phyloP scores from a whole-genome alignment of 106 monocot species.

The Triglochin maritima region DNA sequence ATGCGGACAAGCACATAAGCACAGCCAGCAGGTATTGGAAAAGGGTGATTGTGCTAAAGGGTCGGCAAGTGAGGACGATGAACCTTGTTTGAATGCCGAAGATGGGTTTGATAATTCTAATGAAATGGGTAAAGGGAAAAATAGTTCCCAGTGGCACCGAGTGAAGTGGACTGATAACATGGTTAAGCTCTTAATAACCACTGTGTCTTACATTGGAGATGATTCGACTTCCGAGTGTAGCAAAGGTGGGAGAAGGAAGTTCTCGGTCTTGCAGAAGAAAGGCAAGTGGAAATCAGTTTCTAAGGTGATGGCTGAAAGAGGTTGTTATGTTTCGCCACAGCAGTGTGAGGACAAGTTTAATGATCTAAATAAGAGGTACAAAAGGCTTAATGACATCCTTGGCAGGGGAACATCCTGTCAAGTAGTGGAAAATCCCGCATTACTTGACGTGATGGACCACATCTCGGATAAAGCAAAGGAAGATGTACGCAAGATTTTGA shows the following conservation, averaged over 20 bases:
- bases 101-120: conserved; percentile 26
- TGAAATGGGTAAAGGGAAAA: conserved; percentile 38
- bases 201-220: conserved; percentile 70
- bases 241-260: conserved; percentile 33
- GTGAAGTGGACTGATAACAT: conserved; percentile 84
- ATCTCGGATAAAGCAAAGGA: conserved; percentile 70
- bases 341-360: conserved; percentile 99
- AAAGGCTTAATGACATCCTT: conserved; percentile 73
- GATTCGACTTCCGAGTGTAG: conserved; percentile 35
- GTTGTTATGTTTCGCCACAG: conserved; percentile 74
- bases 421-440: conserved; percentile 67
- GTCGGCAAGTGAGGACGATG: conserved; percentile 43
- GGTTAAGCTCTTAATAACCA: conserved; percentile 74
- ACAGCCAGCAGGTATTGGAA: conserved; percentile 1
- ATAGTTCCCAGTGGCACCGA: conserved; percentile 45
- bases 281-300: conserved; percentile 88
- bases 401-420: conserved; percentile 82
- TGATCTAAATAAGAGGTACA: conserved; percentile 93
- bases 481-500: conserved; percentile 76
- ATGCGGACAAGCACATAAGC: conserved; percentile 4
- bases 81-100: conserved; percentile 33
- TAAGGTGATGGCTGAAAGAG: conserved; percentile 68
- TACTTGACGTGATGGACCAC: conserved; percentile 55
- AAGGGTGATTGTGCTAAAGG: conserved; percentile 16
- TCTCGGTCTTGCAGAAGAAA: conserved; percentile 58